Evolutionary conservation across 2,329 filamentous ascomycete genomes (phyloP).

Genomic region (Aureobasidium leucospermi): DNA sequence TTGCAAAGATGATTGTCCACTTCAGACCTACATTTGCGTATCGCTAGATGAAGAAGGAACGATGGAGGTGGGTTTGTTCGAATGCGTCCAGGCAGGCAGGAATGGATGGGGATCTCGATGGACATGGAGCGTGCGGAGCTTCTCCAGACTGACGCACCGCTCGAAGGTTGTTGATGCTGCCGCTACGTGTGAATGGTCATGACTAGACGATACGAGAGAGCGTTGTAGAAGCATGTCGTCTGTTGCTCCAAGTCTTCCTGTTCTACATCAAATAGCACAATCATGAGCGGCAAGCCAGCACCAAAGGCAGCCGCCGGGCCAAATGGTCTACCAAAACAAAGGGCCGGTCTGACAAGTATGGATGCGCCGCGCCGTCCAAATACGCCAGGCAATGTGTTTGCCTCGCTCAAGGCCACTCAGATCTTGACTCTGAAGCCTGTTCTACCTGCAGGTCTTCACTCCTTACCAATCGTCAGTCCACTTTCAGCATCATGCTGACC

Average conservation of each 20-base stretch:
- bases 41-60: not conserved
- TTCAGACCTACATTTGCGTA: no score
- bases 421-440: constrained; percentile 72
- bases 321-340: constrained; percentile 1
- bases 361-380: constrained; percentile 16
- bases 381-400: constrained; percentile 50
- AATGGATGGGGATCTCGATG: not conserved
- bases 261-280: not conserved
- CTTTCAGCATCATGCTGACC: constrained; percentile 6
- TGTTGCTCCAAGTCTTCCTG: not conserved
- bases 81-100: not conserved
- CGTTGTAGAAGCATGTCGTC: not conserved
- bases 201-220: not conserved
- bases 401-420: constrained; percentile 70
- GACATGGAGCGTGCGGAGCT: constrained; percentile 7
- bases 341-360: constrained; percentile 16
- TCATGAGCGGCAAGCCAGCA: constrained; percentile 10
- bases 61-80: not conserved
- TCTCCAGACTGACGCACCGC: constrained; percentile 4
- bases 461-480: not conserved
- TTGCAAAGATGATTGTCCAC: not conserved
- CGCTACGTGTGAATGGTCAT: not conserved
- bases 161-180: not conserved
- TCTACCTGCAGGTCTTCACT: constrained; percentile 65
- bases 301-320: constrained; percentile 19